phyloP scores from a whole-genome alignment of 164 flowering plant genomes.

The Umbilicus rupestris region DNA sequence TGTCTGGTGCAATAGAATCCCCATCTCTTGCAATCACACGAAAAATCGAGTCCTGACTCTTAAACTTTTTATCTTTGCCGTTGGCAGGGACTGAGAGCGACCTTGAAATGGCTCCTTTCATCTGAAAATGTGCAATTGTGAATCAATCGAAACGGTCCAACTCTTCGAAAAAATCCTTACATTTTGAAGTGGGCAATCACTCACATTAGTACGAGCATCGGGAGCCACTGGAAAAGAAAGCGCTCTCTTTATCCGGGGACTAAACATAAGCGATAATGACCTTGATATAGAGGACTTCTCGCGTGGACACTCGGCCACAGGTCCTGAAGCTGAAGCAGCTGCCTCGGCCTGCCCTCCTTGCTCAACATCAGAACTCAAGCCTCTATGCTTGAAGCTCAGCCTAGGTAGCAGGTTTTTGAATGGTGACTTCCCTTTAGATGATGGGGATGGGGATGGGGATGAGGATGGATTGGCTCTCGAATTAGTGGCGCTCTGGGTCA shows the following conservation, averaged over 20 bases:
- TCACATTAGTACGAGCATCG: slow-evolving; percentile 20
- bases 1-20: slow-evolving; percentile 16
- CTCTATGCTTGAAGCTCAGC: slow-evolving; percentile 36
- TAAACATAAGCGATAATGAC: slow-evolving; percentile 50
- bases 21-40: slow-evolving; percentile 67
- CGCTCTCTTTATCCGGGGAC: slow-evolving; percentile 45
- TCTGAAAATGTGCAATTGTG: slow-evolving; percentile 24
- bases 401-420: slow-evolving; percentile 37
- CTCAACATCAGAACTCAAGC: slow-evolving; percentile 24
- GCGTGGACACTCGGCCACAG: too few relatives aligned
- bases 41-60: slow-evolving; percentile 57
- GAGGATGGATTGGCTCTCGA: slow-evolving; percentile 21
- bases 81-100: slow-evolving; percentile 73
- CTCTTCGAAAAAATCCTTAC: neutral
- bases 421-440: slow-evolving; percentile 34
- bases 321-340: slow-evolving; percentile 12
- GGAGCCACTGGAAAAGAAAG: slow-evolving; percentile 48
- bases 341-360: slow-evolving; percentile 11
- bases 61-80: slow-evolving; percentile 33
- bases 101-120: slow-evolving; percentile 48
- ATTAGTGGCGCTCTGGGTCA: slow-evolving; percentile 25
- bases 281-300: slow-evolving; percentile 31
- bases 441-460: slow-evolving; percentile 35
- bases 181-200: slow-evolving; percentile 10
- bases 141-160: neutral